Percentiles rank a stretch among this genome's conserved stretches.
Evolutionary conservation across 371 early-diverging fungal genomes (phyloP).

Genomic region (Apophysomyces sp.): DNA sequence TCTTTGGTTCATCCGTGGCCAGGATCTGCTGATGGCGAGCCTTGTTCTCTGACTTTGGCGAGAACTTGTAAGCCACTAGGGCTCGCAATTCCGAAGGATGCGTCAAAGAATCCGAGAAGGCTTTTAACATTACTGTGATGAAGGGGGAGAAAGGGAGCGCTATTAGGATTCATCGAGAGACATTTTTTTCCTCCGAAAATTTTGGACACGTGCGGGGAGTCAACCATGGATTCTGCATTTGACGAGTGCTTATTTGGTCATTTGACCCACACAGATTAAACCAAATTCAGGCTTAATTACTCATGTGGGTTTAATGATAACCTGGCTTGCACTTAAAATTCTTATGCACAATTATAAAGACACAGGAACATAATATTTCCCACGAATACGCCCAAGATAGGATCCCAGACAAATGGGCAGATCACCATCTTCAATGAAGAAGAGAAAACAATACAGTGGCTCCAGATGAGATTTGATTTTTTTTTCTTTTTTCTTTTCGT

Average conservation of each 20-base stretch:
- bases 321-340: too few species aligned
- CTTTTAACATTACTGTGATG: slow-evolving; percentile 29
- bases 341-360: too few species aligned
- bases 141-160: neutral
- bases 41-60: slow-evolving; percentile 54
- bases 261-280: too few species aligned
- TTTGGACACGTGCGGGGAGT: too few species aligned
- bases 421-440: too few species aligned
- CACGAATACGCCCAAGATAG: too few species aligned
- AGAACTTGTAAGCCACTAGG: slow-evolving; percentile 74
- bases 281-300: too few species aligned
- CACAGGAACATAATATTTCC: too few species aligned
- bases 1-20: slow-evolving; percentile 57
- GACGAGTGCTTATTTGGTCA: too few species aligned
- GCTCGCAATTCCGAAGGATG: slow-evolving; percentile 88
- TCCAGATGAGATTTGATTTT: neutral
- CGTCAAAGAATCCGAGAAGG: slow-evolving; percentile 64
- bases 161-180: neutral
- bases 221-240: too few species aligned
- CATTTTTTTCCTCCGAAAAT: neutral
- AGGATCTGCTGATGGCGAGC: slow-evolving; percentile 45
- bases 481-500: neutral
- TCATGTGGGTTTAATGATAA: too few species aligned
- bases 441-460: neutral
- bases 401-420: too few species aligned